Evolutionary conservation across 208 protist genomes (phyloP), one percentile per base, ranked within the genome.

Genomic region (Acanthamoeba polyphaga): DNA sequence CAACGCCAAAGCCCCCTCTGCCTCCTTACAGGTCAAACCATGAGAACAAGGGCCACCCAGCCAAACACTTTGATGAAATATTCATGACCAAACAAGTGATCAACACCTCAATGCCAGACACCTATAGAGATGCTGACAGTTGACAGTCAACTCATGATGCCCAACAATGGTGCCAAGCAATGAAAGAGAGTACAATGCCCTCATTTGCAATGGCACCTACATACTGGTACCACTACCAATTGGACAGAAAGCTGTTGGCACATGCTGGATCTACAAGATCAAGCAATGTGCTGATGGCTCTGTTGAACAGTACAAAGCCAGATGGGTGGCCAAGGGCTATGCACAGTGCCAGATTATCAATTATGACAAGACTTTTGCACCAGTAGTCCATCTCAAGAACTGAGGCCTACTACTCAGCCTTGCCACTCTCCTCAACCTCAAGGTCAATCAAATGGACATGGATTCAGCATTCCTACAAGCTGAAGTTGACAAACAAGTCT

Each of bases 311-410:
- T 87, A 60, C 78, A 87, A 87, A 29, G 43, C 78, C n/a, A 22
- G 84, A 3, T 43, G 5, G 5, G 87, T 93, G 27, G 87, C 87
- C 43, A 93, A 93, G 64, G 60, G 87, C 66, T 93, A 58, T 24
- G 29, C 51, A 10, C 60, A 93, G 12, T 17, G 29, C 9, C 38
- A 49, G 8, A 60, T 55, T 2, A 76, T 93, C 27, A 29, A 93
- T 60, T 93, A 93, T n/a, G n/a, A 78, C 10, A 29, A 93, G 46
- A 93, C 87, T 15, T 93, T 93, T 43, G 19, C 51, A 38, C 62
- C 87, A 46, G 87, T 93, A n/a, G 9, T 85, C 1, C 38, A 27
- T 19, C 38, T 89, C 15, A 27, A 89, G 38, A 89, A 89, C 60
- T 19, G 60, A 19, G 4, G 9, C 9, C 17, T 85, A 12, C 34